A percentile compares a stretch with the other conserved stretches of the same genome.
Evolutionary conservation across 163 green algal species (phyloP).

Genomic region (Chlorella variabilis): DNA sequence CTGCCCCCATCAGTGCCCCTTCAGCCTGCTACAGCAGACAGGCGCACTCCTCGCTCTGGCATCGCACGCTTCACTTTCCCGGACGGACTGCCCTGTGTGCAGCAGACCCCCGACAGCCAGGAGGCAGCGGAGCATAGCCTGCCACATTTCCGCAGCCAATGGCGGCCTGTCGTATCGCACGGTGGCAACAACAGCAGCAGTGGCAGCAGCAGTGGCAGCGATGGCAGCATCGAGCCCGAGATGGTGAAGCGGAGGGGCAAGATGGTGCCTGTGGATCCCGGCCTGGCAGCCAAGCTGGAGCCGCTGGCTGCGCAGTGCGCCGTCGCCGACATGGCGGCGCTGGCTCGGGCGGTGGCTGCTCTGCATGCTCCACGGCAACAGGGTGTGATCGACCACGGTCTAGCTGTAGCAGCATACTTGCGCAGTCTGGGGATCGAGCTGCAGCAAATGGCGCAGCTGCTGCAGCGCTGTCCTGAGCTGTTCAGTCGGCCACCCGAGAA

Average conservation of each 20-base stretch:
- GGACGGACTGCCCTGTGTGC: no score
- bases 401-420: neutral
- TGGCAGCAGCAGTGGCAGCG: no score
- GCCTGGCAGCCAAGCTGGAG: neutral
- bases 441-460: neutral
- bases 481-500: conserved; percentile 12
- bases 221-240: neutral
- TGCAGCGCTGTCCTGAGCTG: neutral
- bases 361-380: neutral
- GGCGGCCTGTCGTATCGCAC: neutral
- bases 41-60: no score
- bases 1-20: no score
- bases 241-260: conserved; percentile 9
- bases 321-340: neutral
- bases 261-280: neutral
- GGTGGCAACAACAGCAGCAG: neutral
- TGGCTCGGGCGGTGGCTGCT: neutral
- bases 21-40: no score
- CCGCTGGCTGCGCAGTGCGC: neutral
- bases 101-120: no score
- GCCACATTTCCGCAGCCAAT: no score
- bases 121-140: no score
- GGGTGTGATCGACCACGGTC: neutral
- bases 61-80: no score
- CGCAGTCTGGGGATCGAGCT: neutral